Evolutionary conservation across 768 basidiomycete species (phyloP).

Genomic region (Pleurotus tuoliensis): DNA sequence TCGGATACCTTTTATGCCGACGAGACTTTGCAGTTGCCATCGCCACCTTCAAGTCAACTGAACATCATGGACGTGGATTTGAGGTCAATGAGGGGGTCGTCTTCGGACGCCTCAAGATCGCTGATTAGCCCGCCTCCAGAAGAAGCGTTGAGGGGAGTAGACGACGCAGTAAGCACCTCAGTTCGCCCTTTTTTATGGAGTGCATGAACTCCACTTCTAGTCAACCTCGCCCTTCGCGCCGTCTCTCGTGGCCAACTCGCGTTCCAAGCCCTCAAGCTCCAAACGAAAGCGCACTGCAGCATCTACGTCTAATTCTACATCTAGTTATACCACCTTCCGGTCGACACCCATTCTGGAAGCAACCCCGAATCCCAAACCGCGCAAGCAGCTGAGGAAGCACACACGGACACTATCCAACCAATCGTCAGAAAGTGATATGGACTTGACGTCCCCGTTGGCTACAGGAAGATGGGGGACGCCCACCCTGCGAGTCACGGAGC

Average conservation of each 20-base stretch:
- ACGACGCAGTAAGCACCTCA: constrained; percentile 17
- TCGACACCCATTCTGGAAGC: constrained; percentile 26
- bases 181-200: constrained; percentile 2
- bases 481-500: background rate
- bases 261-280: constrained; percentile 12
- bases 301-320: constrained; percentile 16
- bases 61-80: constrained; percentile 3
- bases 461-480: background rate
- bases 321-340: constrained; percentile 9
- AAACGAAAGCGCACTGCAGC: constrained; percentile 38
- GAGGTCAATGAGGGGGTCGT: constrained; percentile 3
- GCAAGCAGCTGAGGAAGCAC: constrained; percentile 38
- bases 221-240: constrained; percentile 20
- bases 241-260: constrained; percentile 17
- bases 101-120: constrained; percentile 21
- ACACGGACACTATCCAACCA: constrained; percentile 14
- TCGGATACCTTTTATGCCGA: constrained; percentile 1
- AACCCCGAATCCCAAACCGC: constrained; percentile 61
- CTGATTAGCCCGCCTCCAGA: constrained; percentile 64
- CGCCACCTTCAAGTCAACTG: constrained; percentile 3
- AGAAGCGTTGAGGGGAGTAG: constrained; percentile 33
- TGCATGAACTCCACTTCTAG: constrained; percentile 9
- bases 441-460: background rate
- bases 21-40: constrained; percentile 2
- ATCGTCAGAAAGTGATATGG: constrained; percentile 10